Evolutionary conservation across 208 protist species (phyloP).

Genomic region (Zelonia costaricensis): DNA sequence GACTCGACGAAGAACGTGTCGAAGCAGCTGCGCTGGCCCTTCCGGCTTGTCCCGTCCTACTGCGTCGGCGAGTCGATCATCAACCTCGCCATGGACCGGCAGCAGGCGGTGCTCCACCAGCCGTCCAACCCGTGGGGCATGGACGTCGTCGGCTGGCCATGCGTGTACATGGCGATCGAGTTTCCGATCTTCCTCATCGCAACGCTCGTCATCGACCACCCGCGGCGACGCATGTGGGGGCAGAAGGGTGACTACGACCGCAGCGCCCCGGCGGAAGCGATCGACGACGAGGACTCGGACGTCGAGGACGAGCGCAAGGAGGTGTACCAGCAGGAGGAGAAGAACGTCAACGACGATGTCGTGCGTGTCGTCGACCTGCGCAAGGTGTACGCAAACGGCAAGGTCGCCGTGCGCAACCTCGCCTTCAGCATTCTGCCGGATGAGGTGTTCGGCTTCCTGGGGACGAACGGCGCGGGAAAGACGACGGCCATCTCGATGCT

Average conservation of each 20-base stretch:
- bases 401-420: conserved; percentile 71
- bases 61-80: conserved; percentile 82
- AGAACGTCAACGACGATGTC: conserved; percentile 34
- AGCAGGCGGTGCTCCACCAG: conserved; percentile 25
- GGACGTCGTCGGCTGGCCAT: conserved; percentile 41
- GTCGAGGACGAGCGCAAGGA: conserved; percentile 48
- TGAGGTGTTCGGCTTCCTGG: conserved; percentile 89
- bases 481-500: conserved; percentile 85
- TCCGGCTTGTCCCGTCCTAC: conserved; percentile 75
- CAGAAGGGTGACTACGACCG: conserved; percentile 28
- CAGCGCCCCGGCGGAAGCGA: conserved; percentile 25
- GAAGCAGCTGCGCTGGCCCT: conserved; percentile 46
- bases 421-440: conserved; percentile 65
- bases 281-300: conserved; percentile 48
- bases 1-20: conserved; percentile 39
- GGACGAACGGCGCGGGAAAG: conserved; percentile 90
- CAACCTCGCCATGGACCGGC: conserved; percentile 45
- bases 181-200: conserved; percentile 55
- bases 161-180: conserved; percentile 67
- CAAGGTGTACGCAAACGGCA: conserved; percentile 68
- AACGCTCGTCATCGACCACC: conserved; percentile 72
- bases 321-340: conserved; percentile 40
- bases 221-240: conserved; percentile 38
- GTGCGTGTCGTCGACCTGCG: conserved; percentile 67
- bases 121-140: conserved; percentile 35